Evolutionary conservation across 352 stramenopile species (phyloP), one percentile per base, ranked within the genome.

Genomic region (Globisporangium recalcitrans): DNA sequence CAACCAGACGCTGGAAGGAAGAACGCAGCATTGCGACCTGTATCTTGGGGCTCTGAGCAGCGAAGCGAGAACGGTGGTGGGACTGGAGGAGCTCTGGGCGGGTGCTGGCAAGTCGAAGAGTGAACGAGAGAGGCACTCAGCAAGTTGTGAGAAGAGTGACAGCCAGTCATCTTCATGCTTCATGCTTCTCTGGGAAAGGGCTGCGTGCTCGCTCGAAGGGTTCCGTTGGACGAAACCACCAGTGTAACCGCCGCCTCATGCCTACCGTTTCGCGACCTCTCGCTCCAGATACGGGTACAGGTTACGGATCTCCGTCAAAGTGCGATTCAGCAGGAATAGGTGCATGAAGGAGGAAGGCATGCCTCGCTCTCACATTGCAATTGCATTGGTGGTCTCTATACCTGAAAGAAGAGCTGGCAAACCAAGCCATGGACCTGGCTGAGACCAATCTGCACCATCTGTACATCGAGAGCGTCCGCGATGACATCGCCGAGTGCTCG

Each of bases 381-480:
- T 32, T n/a, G 48, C 14, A 16, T 36, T 36, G 26, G 26, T 1
- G 2, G n/a, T n/a, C 5, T 53, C 4, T 32, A 6, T 8, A 32
- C 31, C 13, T 6, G 5, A 38, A 4, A 36, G 26, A 54, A 21
- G 21, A 21, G n/a, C n/a, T n/a, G n/a, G n/a, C 24, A 32, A 6
- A 10, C 46, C 4, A 29, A 54, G 8, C 24, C 38, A 83, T 80
- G 72, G 59, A 78, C 26, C 34, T 46, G 14, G 34, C 44, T n/a
- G n/a, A 64, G 59, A 71, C 71, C 49, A 70, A 67, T 42, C 65
- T 76, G 55, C 75, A 73, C 54, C 54, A 67, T 48, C 61, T 80
- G 65, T 70, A 74, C 48, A 80, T 87, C 13, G 64, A 70, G 16
- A 75, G 67, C 26, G 65, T 69, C 34, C 71, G 70, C 10, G 75